These are phyloP conservation scores for Sporothrix schenckii DNA, from an alignment of 2,329 filamentous ascomycete species.

Conservation along the genomic window DNA sequence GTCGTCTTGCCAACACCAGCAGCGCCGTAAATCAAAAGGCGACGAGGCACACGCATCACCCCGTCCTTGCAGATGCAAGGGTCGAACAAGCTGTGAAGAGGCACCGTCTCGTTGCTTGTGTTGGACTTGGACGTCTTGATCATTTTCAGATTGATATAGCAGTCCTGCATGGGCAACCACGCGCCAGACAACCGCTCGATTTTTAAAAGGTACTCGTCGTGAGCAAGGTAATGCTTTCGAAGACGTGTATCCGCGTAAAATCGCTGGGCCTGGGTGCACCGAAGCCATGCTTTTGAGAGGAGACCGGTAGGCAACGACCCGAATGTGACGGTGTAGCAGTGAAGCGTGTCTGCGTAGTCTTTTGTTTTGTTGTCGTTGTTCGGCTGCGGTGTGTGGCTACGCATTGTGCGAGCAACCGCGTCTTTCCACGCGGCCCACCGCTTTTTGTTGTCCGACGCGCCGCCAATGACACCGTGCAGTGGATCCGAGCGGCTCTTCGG, in stretches of 20 bases:
- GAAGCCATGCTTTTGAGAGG: too few relatives aligned
- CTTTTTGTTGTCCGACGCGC: not conserved
- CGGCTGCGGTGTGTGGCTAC: too few relatives aligned
- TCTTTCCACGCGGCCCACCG: not conserved
- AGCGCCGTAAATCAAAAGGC: constrained; percentile 46
- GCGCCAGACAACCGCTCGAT: not conserved
- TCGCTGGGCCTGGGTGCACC: too few relatives aligned
- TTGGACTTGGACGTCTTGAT: too few relatives aligned
- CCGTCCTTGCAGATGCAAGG: constrained; percentile 24
- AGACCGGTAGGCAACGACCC: too few relatives aligned
- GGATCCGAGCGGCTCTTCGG: not conserved
- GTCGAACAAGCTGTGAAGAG: not conserved
- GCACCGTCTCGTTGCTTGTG: not conserved
- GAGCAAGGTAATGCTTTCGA: not conserved
- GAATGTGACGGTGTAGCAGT: too few relatives aligned
- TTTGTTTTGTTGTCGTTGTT: too few relatives aligned
- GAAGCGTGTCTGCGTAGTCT: too few relatives aligned
- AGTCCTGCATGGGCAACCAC: not conserved
- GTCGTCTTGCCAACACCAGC: constrained; percentile 49
- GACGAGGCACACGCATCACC: constrained; percentile 32
- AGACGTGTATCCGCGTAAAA: not conserved
- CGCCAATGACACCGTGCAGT: not conserved
- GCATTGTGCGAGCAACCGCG: not conserved
- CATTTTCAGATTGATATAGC: not conserved
- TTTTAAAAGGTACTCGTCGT: not conserved